Percentiles rank a stretch among this genome's conserved stretches.
These are phyloP conservation scores for Yamadazyma akitaensis DNA, from an alignment of 805 yeast species.

Conservation along the genomic window DNA sequence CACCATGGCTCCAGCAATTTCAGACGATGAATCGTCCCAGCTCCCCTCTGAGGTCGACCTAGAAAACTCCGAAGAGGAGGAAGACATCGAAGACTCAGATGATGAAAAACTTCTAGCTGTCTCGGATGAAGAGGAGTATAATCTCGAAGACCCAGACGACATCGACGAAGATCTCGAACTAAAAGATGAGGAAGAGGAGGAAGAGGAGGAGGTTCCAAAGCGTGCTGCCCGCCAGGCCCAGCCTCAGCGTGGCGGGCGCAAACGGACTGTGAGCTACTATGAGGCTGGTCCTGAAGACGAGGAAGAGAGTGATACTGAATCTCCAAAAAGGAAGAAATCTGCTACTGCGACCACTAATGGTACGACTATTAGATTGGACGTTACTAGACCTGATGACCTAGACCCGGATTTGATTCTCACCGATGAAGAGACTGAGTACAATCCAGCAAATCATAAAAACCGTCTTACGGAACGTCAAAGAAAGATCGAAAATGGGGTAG, in stretches of 20 bases:
- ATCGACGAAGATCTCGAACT: constrained; percentile 36
- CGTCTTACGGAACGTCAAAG: constrained; percentile 58
- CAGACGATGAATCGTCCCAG: constrained; percentile 4
- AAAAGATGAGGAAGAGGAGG: constrained; percentile 22
- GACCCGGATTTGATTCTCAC: constrained; percentile 35
- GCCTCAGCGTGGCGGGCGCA: constrained; percentile 27
- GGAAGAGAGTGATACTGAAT: constrained; percentile 7
- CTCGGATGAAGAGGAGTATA: constrained; percentile 31
- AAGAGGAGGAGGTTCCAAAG: neutral
- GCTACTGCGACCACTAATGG: neutral
- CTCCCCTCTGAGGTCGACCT: constrained; percentile 9
- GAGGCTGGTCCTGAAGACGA: constrained; percentile 34
- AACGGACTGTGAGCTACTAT: constrained; percentile 36
- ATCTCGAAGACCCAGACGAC: constrained; percentile 35
- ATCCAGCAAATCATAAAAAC: constrained; percentile 43
- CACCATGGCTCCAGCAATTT: constrained; percentile 2
- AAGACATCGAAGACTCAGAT: constrained; percentile 15
- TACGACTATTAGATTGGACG: neutral
- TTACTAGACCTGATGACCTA: constrained; percentile 26
- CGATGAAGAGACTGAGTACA: constrained; percentile 44
- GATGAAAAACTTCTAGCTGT: constrained; percentile 17
- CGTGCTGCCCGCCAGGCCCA: constrained; percentile 1
- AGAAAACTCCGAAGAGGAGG: constrained; percentile 18
- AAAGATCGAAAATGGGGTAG: constrained; percentile 22
- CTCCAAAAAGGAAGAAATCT: neutral